Evolutionary conservation across 164 flowering plant genomes (phyloP).

Genomic region (Magnolia changhungtana): DNA sequence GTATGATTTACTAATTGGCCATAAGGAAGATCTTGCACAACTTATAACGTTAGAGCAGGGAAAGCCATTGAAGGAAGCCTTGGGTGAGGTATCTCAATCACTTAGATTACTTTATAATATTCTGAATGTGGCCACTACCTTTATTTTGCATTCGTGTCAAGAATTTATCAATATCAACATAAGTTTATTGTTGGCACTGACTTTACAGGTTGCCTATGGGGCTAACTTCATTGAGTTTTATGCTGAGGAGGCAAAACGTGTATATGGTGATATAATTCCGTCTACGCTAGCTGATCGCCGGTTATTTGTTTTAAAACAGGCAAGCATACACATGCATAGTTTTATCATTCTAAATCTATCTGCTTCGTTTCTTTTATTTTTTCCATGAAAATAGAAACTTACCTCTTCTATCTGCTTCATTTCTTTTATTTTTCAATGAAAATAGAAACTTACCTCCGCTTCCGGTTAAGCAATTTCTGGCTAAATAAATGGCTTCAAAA

Average conservation of each 20-base stretch:
- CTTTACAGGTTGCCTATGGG: constrained; percentile 67
- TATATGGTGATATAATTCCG: constrained; percentile 96
- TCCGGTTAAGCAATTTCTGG: no score
- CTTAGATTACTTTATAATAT: neutral
- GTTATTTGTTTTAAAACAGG: constrained; percentile 90
- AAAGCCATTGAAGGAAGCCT: constrained; percentile 89
- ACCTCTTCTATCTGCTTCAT: no score
- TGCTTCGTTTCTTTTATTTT: no score
- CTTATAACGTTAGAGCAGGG: constrained; percentile 99
- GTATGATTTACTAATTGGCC: constrained; percentile 78
- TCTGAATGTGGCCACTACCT: neutral
- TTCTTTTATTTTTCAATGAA: no score
- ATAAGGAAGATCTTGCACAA: constrained; percentile 89
- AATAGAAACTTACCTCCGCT: no score
- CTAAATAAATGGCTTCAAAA: no score
- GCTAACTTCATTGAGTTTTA: constrained; percentile 87
- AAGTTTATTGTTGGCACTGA: neutral
- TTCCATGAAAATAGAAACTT: no score
- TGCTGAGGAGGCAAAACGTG: constrained; percentile 94
- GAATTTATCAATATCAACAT: neutral
- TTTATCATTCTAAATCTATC: no score
- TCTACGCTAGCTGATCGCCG: constrained; percentile 76
- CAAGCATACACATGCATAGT: constrained; percentile 5
- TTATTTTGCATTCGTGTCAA: neutral
- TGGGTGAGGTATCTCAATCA: constrained; percentile 72